Evolutionary conservation across 1,284 basidiomycete genomes (phyloP), one percentile per base, ranked within the genome.

Genomic region (Earliella scabrosa): DNA sequence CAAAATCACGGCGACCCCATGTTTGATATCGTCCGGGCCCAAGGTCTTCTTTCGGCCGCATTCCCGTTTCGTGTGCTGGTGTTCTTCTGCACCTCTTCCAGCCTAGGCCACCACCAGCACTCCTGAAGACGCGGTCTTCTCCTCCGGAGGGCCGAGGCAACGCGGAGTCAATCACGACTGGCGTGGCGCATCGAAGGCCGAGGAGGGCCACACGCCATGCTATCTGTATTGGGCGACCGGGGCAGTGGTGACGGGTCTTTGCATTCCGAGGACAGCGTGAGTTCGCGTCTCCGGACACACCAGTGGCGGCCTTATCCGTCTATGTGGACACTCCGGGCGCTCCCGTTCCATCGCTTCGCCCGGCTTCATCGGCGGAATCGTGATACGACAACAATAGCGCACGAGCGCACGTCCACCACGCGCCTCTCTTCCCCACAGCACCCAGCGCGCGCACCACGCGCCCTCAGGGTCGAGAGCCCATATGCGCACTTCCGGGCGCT

Each of bases 361-460:
- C 52, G 52, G 47, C 52, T 48, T 54, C 52, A 29, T 43, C 52
- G 52, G 52, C 40, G 38, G 51, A 53, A 53, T 41, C 27, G n/a
- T 41, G 45, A 43, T 48, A 26, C 26, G n/a, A n/a, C n/a, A n/a
- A n/a, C n/a, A n/a, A n/a, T n/a, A n/a, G n/a, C n/a, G 32, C 20
- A 14, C 46, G 39, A 23, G 32, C 45, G 31, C 45, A 10, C 31
- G 14, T 48, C 29, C 7, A 31, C 13, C 7, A 48, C n/a, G n/a
- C n/a, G n/a, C n/a, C n/a, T n/a, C n/a, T n/a, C 32, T 24, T 23
- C 16, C 13, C n/a, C 36, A 20, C 44, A 21, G 4, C 45, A 29
- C 43, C 41, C 14, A 21, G 26, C 26, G 32, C 21, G 9, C 29
- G 40, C 27, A 20, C 34, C 26, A 23, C 21, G 9, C 29, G 40